Evolutionary conservation across 306 rosid genomes (phyloP), one percentile per base, ranked within the genome.

Genomic region (Medicago ruthenica): DNA sequence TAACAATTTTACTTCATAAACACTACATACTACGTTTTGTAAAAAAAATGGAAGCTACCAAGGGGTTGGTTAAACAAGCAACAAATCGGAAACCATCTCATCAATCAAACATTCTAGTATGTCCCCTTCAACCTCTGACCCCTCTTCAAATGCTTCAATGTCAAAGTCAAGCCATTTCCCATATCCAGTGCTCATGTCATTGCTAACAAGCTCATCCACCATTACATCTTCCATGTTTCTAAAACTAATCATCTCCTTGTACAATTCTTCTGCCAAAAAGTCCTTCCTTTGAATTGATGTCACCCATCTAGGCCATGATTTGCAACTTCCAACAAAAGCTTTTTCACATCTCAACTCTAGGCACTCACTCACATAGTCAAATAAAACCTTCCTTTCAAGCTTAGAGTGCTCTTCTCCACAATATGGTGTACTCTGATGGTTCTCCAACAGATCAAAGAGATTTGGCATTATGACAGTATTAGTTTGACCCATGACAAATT

Each of bases 131-230:
- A 92, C 76, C 78, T 86, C 89, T 64, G 79, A 34, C 51, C 87
- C 91, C 66, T 90, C 90, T 76, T 88, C 96, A 64, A 70, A 90
- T 72, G 87, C 88, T 82, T 92, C 97, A 22, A 63, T 24, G 39
- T 84, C 83, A 45, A 90, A 88, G 86, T 88, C 85, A 8, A 89
- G 80, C 98, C 98, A 94, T 86, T 80, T 90, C 22, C 97, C 98
- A 12, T 13, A 36, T 55, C 79, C 82, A 34, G 82, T 86, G 88
- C 96, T 92, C 97, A 94, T 94, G 74, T 92, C 95, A 83, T 78
- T 92, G 72, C 44, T 69, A 15, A 94, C 89, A 70, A 92, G 90
- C 78, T 88, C 96, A 81, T 94, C 98, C 59, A 84, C 87, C 92
- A 86, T 80, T 58, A 59, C 67, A 48, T 90, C 98, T 69, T 76